phyloP scores from a whole-genome alignment of 306 rosid genomes.

The Cajanus cajan region DNA sequence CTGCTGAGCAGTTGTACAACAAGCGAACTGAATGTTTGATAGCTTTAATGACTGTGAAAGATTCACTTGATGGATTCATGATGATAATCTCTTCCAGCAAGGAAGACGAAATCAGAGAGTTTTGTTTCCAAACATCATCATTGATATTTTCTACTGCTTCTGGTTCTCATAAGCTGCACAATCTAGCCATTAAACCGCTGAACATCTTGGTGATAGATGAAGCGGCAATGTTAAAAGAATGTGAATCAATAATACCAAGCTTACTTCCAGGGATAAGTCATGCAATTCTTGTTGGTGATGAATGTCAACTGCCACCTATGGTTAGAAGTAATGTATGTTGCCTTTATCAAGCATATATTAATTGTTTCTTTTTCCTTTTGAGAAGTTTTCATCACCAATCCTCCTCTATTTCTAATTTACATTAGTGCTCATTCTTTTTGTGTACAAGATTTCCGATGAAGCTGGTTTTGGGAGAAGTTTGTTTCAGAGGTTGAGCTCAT shows the following conservation, averaged over 20 bases:
- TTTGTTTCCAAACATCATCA: constrained; percentile 56
- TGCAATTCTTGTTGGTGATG: constrained; percentile 74
- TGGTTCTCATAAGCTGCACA: constrained; percentile 48
- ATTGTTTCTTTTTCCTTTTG: not conserved
- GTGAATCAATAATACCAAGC: constrained; percentile 59
- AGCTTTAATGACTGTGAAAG: constrained; percentile 25
- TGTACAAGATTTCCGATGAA: constrained; percentile 42
- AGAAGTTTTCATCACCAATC: not conserved
- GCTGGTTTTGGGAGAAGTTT: constrained; percentile 77
- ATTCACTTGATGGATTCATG: constrained; percentile 33
- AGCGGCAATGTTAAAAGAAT: constrained; percentile 67
- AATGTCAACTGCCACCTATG: constrained; percentile 56
- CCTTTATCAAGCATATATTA: not conserved
- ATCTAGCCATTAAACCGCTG: constrained; percentile 37
- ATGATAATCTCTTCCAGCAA: constrained; percentile 13
- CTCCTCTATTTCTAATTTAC: not conserved
- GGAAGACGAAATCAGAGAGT: constrained; percentile 2
- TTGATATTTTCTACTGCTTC: constrained; percentile 65
- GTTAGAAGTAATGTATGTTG: constrained; percentile 57
- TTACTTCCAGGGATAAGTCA: constrained; percentile 48
- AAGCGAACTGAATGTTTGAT: constrained; percentile 44
- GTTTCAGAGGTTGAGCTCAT: constrained; percentile 53
- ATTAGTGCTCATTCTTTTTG: not conserved
- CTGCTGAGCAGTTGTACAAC: not conserved
- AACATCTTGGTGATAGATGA: constrained; percentile 65